Conservation (phyloP, 257 asterid species). For the Nicotiana undulata region DNA sequence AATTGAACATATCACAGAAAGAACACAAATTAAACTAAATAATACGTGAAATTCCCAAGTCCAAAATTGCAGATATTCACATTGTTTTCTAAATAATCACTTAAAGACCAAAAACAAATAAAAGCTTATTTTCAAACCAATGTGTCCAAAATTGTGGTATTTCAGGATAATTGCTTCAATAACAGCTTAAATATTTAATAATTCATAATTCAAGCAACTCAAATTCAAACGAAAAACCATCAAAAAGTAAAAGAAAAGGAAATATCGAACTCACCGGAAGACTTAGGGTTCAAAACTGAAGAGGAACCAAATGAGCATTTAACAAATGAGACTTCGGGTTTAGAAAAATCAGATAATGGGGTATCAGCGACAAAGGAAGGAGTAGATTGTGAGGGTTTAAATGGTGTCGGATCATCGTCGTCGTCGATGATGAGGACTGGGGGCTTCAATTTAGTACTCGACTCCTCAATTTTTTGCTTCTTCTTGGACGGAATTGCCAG, state of each 20-base stretch:
- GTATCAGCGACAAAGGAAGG: conserved; percentile 50
- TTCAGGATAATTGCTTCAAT: background rate
- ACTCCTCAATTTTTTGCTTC: conserved; percentile 42
- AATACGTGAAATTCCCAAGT: background rate
- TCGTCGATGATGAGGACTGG: conserved; percentile 62
- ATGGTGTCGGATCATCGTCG: conserved; percentile 64
- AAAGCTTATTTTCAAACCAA: background rate
- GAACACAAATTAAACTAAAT: background rate
- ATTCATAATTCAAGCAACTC: background rate
- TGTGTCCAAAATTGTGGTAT: background rate
- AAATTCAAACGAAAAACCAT: background rate
- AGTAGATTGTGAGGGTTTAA: conserved; percentile 21
- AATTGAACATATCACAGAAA: background rate
- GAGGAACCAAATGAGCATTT: conserved; percentile 28
- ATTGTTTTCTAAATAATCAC: background rate
- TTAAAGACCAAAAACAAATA: background rate
- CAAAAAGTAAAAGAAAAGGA: background rate
- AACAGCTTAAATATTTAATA: background rate
- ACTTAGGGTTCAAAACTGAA: background rate
- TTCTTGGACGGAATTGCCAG: conserved; percentile 41
- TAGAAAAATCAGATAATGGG: conserved; percentile 31
- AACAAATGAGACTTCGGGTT: conserved; percentile 27
- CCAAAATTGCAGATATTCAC: background rate
- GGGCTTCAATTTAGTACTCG: conserved; percentile 33
- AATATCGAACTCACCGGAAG: conserved; percentile 21